Evolutionary conservation across 768 basidiomycete genomes (phyloP).

Genomic region (Mycena chlorophos): DNA sequence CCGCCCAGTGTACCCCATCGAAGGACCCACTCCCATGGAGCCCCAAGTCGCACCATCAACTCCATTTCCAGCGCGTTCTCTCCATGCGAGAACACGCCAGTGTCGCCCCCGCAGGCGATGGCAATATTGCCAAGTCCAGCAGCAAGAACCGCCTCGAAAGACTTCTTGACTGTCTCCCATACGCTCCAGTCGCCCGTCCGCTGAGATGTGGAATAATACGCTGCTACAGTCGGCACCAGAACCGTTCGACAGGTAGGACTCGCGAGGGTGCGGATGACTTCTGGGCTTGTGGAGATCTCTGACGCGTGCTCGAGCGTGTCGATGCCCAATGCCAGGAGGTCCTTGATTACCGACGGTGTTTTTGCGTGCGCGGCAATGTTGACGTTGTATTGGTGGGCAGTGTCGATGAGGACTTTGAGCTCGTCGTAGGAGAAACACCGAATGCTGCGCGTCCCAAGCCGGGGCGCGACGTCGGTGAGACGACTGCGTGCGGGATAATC

Average conservation of each 20-base stretch:
- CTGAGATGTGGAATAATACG: constrained; percentile 38
- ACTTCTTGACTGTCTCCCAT: constrained; percentile 40
- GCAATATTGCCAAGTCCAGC: constrained; percentile 39
- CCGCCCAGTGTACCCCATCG: constrained; percentile 61
- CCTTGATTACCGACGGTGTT: constrained; percentile 32
- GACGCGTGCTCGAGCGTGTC: constrained; percentile 63
- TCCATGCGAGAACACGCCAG: constrained; percentile 63
- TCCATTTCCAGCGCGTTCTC: constrained; percentile 61
- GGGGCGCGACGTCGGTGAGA: constrained; percentile 41
- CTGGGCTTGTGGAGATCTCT: constrained; percentile 28
- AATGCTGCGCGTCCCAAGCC: constrained; percentile 34
- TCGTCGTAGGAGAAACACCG: constrained; percentile 48
- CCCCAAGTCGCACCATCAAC: constrained; percentile 59
- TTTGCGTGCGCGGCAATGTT: constrained; percentile 60
- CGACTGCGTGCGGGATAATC: constrained; percentile 58
- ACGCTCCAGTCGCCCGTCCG: constrained; percentile 15
- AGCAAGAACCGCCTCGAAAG: constrained; percentile 49
- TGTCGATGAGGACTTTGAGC: constrained; percentile 48
- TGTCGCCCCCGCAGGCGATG: constrained; percentile 66
- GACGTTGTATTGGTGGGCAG: constrained; percentile 52
- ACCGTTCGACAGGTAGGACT: constrained; percentile 31
- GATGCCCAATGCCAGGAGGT: constrained; percentile 40
- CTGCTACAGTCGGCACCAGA: constrained; percentile 63
- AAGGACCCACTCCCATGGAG: constrained; percentile 51
- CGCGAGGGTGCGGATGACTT: constrained; percentile 30